Conservation (phyloP, 164 flowering plant genomes). For the Pachysandra terminalis region DNA sequence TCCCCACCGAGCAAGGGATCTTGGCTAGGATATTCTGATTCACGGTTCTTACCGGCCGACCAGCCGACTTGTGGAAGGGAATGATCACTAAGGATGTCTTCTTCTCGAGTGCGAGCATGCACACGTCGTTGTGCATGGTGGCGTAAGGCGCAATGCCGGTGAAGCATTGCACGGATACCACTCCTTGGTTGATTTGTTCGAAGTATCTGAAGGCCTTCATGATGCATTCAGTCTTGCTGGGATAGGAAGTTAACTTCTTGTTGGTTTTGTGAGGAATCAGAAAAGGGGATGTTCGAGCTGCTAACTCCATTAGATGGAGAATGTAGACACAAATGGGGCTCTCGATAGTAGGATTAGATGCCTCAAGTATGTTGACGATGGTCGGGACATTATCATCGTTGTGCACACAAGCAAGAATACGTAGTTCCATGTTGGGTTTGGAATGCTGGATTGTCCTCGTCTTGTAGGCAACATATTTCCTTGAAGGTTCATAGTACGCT, state of each 20-base stretch:
- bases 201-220: constrained; percentile 17
- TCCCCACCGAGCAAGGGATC: too few species aligned
- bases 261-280: too few species aligned
- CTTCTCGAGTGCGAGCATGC: constrained; percentile 39
- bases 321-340: constrained; percentile 20
- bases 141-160: too few species aligned
- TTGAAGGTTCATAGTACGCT: constrained; percentile 29
- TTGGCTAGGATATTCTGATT: too few species aligned
- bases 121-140: constrained; percentile 43
- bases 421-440: not conserved
- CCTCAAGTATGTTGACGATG: not conserved
- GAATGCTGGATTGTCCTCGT: too few species aligned
- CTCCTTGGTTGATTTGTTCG: not conserved
- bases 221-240: too few species aligned
- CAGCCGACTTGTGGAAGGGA: too few species aligned
- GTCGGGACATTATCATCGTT: too few species aligned
- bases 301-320: constrained; percentile 37
- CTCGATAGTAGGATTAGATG: too few species aligned
- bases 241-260: too few species aligned
- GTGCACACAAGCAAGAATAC: not conserved
- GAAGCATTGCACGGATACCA: not conserved
- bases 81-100: too few species aligned
- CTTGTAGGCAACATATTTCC: constrained; percentile 11
- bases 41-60: too few species aligned
- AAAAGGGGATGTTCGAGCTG: constrained; percentile 29